These are phyloP conservation scores for Plantago elongata DNA, from an alignment of 257 asterid genomes.

Conservation along the genomic window DNA sequence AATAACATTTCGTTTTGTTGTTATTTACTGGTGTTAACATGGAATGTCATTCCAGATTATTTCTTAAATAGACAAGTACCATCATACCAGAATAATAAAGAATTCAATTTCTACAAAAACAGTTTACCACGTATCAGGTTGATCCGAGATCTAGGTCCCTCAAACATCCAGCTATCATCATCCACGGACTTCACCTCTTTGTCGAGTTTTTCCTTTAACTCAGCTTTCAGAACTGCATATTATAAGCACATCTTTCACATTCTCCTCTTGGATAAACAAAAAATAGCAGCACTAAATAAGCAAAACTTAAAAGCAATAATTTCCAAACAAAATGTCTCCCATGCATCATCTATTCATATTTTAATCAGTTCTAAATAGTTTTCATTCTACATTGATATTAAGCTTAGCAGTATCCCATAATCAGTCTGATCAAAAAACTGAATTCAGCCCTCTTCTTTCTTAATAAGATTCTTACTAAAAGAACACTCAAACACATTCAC, in stretches of 20 bases:
- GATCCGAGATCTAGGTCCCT: slow-evolving; percentile 87
- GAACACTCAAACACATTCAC: neutral
- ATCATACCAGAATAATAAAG: neutral
- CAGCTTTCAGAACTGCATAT: slow-evolving; percentile 69
- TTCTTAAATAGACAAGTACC: neutral
- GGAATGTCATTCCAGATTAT: slow-evolving; percentile 2
- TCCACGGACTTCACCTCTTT: slow-evolving; percentile 86
- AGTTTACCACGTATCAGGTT: slow-evolving; percentile 62
- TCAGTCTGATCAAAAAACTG: neutral
- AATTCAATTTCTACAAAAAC: neutral
- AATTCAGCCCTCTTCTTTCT: neutral
- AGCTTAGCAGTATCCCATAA: neutral
- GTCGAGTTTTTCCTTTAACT: slow-evolving; percentile 58
- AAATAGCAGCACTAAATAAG: neutral
- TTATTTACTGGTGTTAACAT: neutral
- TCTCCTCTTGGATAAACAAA: slow-evolving; percentile 1
- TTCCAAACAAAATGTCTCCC: too few relatives aligned
- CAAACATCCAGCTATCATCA: slow-evolving; percentile 98
- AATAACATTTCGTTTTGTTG: neutral
- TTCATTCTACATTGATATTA: neutral
- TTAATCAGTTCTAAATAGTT: neutral
- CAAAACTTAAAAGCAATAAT: neutral
- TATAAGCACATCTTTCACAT: slow-evolving; percentile 11
- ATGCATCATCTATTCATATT: neutral
- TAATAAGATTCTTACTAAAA: neutral